These are phyloP conservation scores for Akanthomyces dipterigenus DNA, from an alignment of 2,329 filamentous ascomycete genomes.

Conservation along the genomic window DNA sequence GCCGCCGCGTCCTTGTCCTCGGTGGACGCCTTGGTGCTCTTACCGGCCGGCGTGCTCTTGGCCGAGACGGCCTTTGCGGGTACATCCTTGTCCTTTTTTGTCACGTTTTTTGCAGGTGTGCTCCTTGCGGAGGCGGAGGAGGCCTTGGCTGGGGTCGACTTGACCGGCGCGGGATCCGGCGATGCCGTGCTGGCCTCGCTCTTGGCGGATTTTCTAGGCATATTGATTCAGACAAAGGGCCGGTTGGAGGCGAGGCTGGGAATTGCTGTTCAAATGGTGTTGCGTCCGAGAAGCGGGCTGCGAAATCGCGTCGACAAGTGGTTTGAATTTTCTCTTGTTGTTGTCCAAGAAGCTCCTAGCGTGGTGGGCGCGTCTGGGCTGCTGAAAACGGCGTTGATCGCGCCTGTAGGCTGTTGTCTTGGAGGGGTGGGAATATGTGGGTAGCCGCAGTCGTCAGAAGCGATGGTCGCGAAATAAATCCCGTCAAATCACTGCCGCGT, in stretches of 20 bases:
- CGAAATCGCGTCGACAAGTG: not conserved
- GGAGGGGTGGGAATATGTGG: not conserved
- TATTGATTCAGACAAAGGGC: not conserved
- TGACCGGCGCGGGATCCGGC: constrained; percentile 1
- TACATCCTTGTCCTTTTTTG: constrained; percentile 3
- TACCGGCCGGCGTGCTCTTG: constrained; percentile 1
- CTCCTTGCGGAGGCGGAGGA: not conserved
- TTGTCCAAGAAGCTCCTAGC: not conserved
- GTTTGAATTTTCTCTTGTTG: not conserved
- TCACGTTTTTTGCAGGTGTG: constrained; percentile 1
- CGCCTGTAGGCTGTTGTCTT: not conserved
- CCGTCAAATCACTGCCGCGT: not conserved
- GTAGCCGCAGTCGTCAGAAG: not conserved
- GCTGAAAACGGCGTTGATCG: not conserved
- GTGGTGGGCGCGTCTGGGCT: not conserved
- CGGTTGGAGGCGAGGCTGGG: not conserved
- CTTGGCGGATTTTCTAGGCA: constrained; percentile 9
- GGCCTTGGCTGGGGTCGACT: not conserved
- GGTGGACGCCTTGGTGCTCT: not conserved
- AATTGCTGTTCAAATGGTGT: not conserved
- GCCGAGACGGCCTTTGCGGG: not conserved
- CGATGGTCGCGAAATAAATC: not conserved
- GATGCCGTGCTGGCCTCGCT: constrained; percentile 9
- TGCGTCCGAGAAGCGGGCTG: not conserved
- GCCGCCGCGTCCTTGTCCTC: constrained; percentile 9